phyloP scores from a whole-genome alignment of 2,329 filamentous ascomycete species.

The Stachybotrys chartarum region DNA sequence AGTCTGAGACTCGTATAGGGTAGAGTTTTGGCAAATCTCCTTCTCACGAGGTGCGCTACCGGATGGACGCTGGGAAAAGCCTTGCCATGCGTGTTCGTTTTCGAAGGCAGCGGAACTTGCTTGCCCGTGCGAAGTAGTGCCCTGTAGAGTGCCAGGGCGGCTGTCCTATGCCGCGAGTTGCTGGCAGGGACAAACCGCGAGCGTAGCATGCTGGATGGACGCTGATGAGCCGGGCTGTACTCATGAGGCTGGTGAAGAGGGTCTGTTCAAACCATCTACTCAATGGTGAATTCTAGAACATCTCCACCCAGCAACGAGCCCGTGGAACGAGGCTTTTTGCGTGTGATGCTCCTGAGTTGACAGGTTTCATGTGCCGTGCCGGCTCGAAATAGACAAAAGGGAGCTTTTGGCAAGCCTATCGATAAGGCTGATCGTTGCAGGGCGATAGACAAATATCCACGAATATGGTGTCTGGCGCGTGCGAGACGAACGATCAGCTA shows the following conservation, averaged over 20 bases:
- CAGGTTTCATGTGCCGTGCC: too few relatives aligned
- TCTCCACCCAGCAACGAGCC: too few relatives aligned
- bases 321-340: too few relatives aligned
- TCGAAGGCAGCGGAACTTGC: slow-evolving; percentile 42
- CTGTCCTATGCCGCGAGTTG: slow-evolving; percentile 45
- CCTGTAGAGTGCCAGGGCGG: slow-evolving; percentile 64
- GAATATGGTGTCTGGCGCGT: too few relatives aligned
- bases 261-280: too few relatives aligned
- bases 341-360: too few relatives aligned
- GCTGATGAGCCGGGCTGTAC: not conserved
- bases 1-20: slow-evolving; percentile 51
- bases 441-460: too few relatives aligned
- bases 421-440: too few relatives aligned
- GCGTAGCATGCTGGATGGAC: slow-evolving; percentile 15
- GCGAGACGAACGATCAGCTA: too few relatives aligned
- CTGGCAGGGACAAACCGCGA: slow-evolving; percentile 37
- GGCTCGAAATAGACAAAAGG: too few relatives aligned
- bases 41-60: slow-evolving; percentile 50
- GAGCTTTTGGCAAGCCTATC: too few relatives aligned
- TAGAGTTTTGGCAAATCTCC: slow-evolving; percentile 55
- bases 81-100: slow-evolving; percentile 23
- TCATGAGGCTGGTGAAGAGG: not conserved
- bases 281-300: too few relatives aligned
- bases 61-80: slow-evolving; percentile 23
- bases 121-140: slow-evolving; percentile 56